Conservation (phyloP, 345 rosid species). For the Camelina laxa region DNA sequence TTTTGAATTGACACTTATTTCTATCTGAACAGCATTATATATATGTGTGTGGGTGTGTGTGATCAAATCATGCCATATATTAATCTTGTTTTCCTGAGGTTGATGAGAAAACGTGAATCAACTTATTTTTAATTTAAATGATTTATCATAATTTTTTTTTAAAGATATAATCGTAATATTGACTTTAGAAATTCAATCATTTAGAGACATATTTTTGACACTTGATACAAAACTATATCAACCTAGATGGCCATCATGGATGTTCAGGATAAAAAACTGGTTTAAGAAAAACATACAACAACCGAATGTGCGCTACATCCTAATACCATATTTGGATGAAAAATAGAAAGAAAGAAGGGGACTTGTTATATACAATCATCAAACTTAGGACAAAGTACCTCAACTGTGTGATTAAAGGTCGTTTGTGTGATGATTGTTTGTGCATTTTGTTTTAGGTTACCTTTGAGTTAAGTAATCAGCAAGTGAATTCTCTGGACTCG, state of each 20-base stretch:
- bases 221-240: no score
- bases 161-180: background rate
- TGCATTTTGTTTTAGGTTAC: conserved; percentile 27
- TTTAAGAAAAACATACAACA: no score
- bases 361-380: background rate
- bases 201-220: background rate
- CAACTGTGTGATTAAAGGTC: background rate
- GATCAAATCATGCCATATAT: no score
- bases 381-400: background rate
- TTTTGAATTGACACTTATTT: no score
- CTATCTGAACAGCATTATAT: no score
- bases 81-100: background rate
- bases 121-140: no score
- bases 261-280: background rate
- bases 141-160: no score
- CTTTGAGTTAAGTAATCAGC: conserved; percentile 50
- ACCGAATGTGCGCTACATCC: background rate
- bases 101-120: background rate
- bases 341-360: background rate
- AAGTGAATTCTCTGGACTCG: conserved; percentile 58
- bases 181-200: no score
- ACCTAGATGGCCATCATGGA: no score
- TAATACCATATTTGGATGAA: background rate
- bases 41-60: no score
- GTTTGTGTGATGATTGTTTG: background rate